These are phyloP conservation scores for Backusella morwellensis DNA, from an alignment of 192 early-diverging fungal species.

Conservation along the genomic window DNA sequence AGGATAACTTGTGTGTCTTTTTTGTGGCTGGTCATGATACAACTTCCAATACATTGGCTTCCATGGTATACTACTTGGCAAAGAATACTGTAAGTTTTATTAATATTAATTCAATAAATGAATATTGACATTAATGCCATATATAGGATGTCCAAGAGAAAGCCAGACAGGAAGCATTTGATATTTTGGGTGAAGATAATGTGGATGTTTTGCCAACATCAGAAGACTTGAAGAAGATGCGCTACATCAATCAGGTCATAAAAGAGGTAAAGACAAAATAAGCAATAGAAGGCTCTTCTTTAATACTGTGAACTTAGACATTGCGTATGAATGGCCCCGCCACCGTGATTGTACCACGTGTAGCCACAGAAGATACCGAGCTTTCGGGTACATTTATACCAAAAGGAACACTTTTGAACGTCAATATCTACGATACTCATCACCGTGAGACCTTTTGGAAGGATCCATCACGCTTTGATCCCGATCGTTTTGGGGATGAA, in stretches of 20 bases:
- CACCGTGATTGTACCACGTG: background rate
- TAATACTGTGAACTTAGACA: background rate
- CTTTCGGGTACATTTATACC: constrained; percentile 21
- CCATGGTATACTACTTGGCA: constrained; percentile 47
- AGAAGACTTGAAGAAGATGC: constrained; percentile 50
- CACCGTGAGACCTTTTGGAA: constrained; percentile 31
- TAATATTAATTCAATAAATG: constrained; percentile 25
- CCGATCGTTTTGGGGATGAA: constrained; percentile 44
- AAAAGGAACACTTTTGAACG: constrained; percentile 16
- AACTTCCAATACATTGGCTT: constrained; percentile 52
- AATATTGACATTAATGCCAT: background rate
- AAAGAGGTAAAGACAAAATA: constrained; percentile 38
- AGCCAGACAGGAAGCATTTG: constrained; percentile 50
- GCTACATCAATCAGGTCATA: constrained; percentile 49
- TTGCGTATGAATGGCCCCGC: constrained; percentile 22
- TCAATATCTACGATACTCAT: constrained; percentile 18
- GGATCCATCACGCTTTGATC: constrained; percentile 42
- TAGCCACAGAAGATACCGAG: constrained; percentile 24
- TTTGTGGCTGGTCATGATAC: constrained; percentile 53
- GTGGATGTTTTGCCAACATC: constrained; percentile 46
- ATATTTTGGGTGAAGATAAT: constrained; percentile 52
- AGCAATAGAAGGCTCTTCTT: background rate
- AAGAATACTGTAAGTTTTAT: constrained; percentile 44
- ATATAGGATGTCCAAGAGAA: constrained; percentile 50
- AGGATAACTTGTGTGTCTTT: constrained; percentile 10